Percentiles rank a stretch among this genome's conserved stretches.
These are phyloP conservation scores for Discostella stelligera DNA, from an alignment of 352 stramenopile genomes.

Conservation along the genomic window DNA sequence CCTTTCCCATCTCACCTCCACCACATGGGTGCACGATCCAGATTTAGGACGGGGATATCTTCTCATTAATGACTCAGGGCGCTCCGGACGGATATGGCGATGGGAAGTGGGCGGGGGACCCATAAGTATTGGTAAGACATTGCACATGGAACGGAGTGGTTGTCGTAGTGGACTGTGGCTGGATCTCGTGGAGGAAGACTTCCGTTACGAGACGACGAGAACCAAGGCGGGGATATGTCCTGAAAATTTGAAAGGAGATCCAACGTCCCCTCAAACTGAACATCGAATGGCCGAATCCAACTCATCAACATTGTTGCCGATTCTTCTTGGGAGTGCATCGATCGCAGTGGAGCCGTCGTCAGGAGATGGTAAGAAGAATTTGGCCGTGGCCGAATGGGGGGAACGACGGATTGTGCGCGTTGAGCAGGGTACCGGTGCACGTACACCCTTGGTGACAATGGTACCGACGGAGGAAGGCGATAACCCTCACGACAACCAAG, in stretches of 20 bases:
- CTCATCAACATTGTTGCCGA: neutral
- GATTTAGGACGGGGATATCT: slow-evolving; percentile 69
- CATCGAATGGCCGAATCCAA: neutral
- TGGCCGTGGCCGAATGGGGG: slow-evolving; percentile 68
- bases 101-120: slow-evolving; percentile 72
- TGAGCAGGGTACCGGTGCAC: slow-evolving; percentile 61
- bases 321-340: slow-evolving; percentile 48
- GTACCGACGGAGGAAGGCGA: slow-evolving; percentile 12
- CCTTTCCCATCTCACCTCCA: slow-evolving; percentile 31
- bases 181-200: neutral
- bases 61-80: slow-evolving; percentile 43
- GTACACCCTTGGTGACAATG: slow-evolving; percentile 59
- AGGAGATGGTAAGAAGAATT: slow-evolving; percentile 34
- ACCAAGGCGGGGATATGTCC: slow-evolving; percentile 19
- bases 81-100: slow-evolving; percentile 58
- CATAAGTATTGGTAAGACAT: slow-evolving; percentile 69
- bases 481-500: neutral
- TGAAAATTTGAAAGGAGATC: slow-evolving; percentile 30
- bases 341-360: slow-evolving; percentile 43
- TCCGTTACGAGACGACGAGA: neutral
- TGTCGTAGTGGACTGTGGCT: slow-evolving; percentile 61
- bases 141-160: slow-evolving; percentile 61
- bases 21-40: slow-evolving; percentile 61
- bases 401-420: slow-evolving; percentile 66
- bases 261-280: neutral